Evolutionary conservation across 257 asterid genomes (phyloP), one percentile per base, ranked within the genome.

Genomic region (Solanum bukasovii): DNA sequence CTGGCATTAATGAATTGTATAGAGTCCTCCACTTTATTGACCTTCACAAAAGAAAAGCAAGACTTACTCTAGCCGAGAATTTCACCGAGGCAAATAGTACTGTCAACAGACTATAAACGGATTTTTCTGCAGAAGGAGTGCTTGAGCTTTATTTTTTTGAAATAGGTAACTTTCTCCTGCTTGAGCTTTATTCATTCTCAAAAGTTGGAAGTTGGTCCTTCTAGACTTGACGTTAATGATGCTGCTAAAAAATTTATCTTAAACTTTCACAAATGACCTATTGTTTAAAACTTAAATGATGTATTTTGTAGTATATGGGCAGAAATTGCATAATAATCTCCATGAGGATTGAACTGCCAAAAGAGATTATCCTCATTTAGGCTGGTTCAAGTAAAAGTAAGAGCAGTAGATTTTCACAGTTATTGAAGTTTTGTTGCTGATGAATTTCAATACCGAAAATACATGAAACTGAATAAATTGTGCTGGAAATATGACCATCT

Each of bases 1-100:
- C 90, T 96, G 84, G 95, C 92, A 71, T 46, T 91, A 84, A 97
- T 94, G 46, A 94, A 75, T 9, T 77, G 85, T 85, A 97, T 89
- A 86, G 95, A 87, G 13, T 96, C 98, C 92, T 93, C 94, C 59
- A 96, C 90, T 67, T 91, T 93, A 85, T 92, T 83, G 49, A 97
- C 98, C 99, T 97, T 89, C 88, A 67, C 34, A 84, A 89, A 87
- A 25, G 68, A 87, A 7, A 83, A 52, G 85, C 13, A 88, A 88
- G 86, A 65, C 56, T 16, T 88, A 63, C 83, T 72, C 20, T 21
- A 1, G 44, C 42, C 13, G 33, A 82, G 70, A 82, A 82, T 21
- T 49, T 82, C 86, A 52, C 86, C 14, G 1, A 77, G 37, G 61
- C 7, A 77, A 49, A 82, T 10, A 27, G 67, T 82, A 81, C 85